Percentiles rank a stretch among this genome's conserved stretches.
These are phyloP conservation scores for Poa annua DNA, from an alignment of 176 grass and related monocot genomes.

Conservation along the genomic window DNA sequence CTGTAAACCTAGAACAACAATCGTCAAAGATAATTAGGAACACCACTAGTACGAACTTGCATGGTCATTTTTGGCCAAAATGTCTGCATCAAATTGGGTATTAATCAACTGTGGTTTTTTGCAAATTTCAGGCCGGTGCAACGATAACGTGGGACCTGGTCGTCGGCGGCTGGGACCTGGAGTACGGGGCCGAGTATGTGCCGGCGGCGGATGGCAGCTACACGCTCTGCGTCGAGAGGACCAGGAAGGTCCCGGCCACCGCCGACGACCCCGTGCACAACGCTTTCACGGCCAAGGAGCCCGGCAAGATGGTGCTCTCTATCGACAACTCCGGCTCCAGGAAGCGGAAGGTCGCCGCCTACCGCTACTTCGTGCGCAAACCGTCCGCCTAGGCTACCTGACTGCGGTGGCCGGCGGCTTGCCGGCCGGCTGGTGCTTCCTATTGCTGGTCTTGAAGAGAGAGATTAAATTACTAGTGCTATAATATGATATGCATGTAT, in stretches of 20 bases:
- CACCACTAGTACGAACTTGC: neutral
- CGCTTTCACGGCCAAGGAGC: constrained; percentile 72
- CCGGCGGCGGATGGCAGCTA: constrained; percentile 72
- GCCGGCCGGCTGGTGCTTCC: constrained; percentile 1
- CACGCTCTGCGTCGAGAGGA: constrained; percentile 82
- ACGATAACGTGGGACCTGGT: constrained; percentile 95
- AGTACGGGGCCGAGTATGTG: constrained; percentile 94
- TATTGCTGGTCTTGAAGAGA: neutral
- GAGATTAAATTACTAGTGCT: constrained; percentile 39
- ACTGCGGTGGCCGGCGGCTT: neutral
- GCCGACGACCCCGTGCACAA: constrained; percentile 80
- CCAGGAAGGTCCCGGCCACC: constrained; percentile 54
- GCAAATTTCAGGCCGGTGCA: constrained; percentile 58
- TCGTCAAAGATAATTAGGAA: neutral
- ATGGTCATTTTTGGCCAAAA: neutral
- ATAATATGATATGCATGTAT: constrained; percentile 51
- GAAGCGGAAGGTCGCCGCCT: constrained; percentile 89
- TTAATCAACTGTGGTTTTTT: neutral
- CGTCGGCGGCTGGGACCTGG: constrained; percentile 87
- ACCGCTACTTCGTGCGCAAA: constrained; percentile 93
- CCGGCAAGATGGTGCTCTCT: constrained; percentile 92
- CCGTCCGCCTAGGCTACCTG: constrained; percentile 38
- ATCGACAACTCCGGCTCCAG: constrained; percentile 84
- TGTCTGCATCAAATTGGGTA: no score
- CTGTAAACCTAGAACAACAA: neutral